Evolutionary conservation across 2,329 filamentous ascomycete species (phyloP).

Genomic region (Alternaria solani): DNA sequence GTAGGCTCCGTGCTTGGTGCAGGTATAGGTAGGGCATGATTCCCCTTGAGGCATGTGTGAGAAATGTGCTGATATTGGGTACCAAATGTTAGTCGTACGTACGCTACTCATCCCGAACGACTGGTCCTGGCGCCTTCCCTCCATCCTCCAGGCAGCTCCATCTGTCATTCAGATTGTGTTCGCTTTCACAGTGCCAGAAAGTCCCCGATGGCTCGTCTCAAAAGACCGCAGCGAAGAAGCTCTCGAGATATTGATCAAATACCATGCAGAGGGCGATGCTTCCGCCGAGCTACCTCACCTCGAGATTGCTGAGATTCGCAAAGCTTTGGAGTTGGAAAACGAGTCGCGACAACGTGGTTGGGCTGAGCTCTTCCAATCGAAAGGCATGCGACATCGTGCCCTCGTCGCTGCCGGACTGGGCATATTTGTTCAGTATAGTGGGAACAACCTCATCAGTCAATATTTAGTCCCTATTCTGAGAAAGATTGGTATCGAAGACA

Average conservation of each 20-base stretch:
- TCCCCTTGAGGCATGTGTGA: not conserved
- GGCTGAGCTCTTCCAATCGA: conserved; percentile 67
- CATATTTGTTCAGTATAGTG: conserved; percentile 71
- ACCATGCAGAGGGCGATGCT: conserved; percentile 68
- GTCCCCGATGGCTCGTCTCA: conserved; percentile 70
- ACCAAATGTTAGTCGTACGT: conserved; percentile 60
- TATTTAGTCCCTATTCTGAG: conserved; percentile 70
- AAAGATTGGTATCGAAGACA: conserved; percentile 66
- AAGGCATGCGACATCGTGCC: conserved; percentile 70
- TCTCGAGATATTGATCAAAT: conserved; percentile 67
- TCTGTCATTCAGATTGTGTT: conserved; percentile 69
- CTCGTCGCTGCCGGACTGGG: conserved; percentile 69
- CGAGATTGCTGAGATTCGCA: conserved; percentile 71
- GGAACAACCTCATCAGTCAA: conserved; percentile 70
- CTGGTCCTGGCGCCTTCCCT: conserved; percentile 74
- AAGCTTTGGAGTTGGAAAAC: conserved; percentile 68
- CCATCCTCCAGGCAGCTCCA: conserved; percentile 69
- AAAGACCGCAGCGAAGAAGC: conserved; percentile 71
- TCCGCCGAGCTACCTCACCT: conserved; percentile 66
- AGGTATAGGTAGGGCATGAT: conserved; percentile 53
- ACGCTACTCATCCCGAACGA: conserved; percentile 65
- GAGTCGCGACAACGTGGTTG: conserved; percentile 62
- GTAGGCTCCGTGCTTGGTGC: conserved; percentile 65
- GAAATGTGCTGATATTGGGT: not conserved
- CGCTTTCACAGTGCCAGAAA: conserved; percentile 70